Percentiles rank a stretch among this genome's conserved stretches.
These are phyloP conservation scores for Roridomyces roridus DNA, from an alignment of 768 basidiomycete species.

Conservation along the genomic window DNA sequence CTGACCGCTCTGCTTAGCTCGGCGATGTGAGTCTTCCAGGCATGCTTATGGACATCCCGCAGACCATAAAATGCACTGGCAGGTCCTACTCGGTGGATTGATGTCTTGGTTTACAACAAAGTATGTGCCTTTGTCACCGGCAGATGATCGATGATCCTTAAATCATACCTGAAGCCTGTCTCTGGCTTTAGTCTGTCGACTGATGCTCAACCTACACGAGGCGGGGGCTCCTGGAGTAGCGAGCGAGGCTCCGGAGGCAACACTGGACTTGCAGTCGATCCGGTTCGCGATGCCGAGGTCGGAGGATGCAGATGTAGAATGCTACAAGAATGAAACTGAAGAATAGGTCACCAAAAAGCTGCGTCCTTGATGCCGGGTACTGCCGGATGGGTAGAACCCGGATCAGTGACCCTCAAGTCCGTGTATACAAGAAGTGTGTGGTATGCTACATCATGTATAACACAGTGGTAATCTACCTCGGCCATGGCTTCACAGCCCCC, in stretches of 20 bases:
- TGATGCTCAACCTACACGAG: slow-evolving; percentile 13
- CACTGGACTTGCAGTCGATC: slow-evolving; percentile 1
- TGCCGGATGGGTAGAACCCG: too few relatives aligned
- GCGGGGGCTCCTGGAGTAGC: slow-evolving; percentile 5
- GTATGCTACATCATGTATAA: too few relatives aligned
- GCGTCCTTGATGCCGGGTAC: too few relatives aligned
- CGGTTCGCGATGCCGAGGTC: background rate
- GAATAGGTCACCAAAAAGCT: too few relatives aligned
- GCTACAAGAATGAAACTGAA: too few relatives aligned
- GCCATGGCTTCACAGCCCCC: too few relatives aligned
- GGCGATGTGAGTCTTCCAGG: slow-evolving; percentile 5
- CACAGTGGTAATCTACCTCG: too few relatives aligned
- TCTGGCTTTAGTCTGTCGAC: background rate
- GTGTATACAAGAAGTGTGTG: too few relatives aligned
- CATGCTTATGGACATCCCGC: background rate
- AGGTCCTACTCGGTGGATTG: background rate
- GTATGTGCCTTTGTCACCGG: background rate
- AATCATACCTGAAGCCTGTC: slow-evolving; percentile 6
- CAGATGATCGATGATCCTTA: background rate
- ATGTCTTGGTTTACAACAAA: slow-evolving; percentile 6
- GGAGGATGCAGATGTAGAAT: too few relatives aligned
- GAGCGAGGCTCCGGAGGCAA: background rate
- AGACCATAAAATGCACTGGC: background rate
- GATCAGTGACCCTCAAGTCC: too few relatives aligned
- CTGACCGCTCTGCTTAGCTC: slow-evolving; percentile 2